phyloP scores from a whole-genome alignment of 1,284 basidiomycete species.

The Xerocomus alliaceus region DNA sequence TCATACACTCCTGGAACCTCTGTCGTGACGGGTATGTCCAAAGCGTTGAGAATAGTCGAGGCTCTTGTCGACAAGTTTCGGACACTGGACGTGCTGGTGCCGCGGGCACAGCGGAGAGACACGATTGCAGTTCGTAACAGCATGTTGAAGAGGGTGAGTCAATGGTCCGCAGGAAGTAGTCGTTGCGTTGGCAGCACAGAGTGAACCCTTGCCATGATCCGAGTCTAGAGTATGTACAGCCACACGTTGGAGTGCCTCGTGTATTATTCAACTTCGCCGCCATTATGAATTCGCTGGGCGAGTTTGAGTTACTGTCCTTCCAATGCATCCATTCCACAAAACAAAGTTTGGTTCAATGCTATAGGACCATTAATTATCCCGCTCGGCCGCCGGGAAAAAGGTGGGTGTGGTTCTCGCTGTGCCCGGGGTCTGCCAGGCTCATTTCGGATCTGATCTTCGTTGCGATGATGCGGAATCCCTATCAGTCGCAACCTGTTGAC shows the following conservation, averaged over 20 bases:
- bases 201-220: slow-evolving; percentile 4
- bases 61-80: slow-evolving; percentile 67
- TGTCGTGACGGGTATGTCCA: slow-evolving; percentile 61
- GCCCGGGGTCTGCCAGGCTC: slow-evolving; percentile 17
- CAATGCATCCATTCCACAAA: not conserved
- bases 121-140: slow-evolving; percentile 29
- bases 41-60: slow-evolving; percentile 63
- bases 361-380: not conserved
- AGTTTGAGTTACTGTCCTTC: not conserved
- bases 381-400: slow-evolving; percentile 10
- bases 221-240: not conserved
- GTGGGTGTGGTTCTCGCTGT: not conserved
- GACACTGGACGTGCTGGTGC: not conserved
- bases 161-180: not conserved
- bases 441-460: slow-evolving; percentile 38
- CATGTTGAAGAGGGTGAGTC: slow-evolving; percentile 16
- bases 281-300: no score
- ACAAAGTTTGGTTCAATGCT: not conserved
- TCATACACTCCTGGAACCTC: slow-evolving; percentile 78
- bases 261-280: no score
- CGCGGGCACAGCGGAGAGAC: slow-evolving; percentile 8
- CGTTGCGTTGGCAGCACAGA: not conserved
- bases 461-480: slow-evolving; percentile 35
- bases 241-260: not conserved
- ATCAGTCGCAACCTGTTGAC: slow-evolving; percentile 24